Percentiles rank a stretch among this genome's conserved stretches.
These are phyloP conservation scores for Tremellales sp. DNA, from an alignment of 1,284 basidiomycete species.

Conservation along the genomic window DNA sequence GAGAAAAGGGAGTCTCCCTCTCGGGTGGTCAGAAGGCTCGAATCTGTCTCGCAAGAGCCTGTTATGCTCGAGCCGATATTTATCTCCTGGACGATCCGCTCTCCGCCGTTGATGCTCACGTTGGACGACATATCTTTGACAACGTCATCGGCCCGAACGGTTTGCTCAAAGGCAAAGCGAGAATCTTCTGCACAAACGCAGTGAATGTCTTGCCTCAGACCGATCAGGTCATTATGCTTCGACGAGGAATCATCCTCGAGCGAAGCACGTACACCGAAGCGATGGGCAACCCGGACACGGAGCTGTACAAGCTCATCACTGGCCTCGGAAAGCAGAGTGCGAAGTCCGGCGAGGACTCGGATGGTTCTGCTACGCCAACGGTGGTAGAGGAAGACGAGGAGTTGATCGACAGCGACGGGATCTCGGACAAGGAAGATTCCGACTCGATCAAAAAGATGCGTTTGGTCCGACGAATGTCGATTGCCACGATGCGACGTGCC, in stretches of 20 bases:
- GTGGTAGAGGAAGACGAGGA: constrained; percentile 24
- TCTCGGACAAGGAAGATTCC: constrained; percentile 29
- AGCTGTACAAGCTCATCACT: constrained; percentile 72
- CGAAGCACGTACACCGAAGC: constrained; percentile 65
- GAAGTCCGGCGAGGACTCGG: constrained; percentile 45
- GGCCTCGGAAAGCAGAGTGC: constrained; percentile 52
- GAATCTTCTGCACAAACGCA: constrained; percentile 85
- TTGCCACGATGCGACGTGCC: constrained; percentile 41
- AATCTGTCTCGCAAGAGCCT: constrained; percentile 56
- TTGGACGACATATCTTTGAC: constrained; percentile 64
- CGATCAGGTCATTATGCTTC: constrained; percentile 74
- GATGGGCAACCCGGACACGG: constrained; percentile 61
- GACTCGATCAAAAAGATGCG: constrained; percentile 32
- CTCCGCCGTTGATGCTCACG: constrained; percentile 63
- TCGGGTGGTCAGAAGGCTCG: constrained; percentile 62
- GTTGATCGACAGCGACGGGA: constrained; percentile 25
- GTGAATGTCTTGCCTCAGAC: constrained; percentile 78
- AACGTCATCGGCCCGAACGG: constrained; percentile 86
- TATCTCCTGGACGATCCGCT: constrained; percentile 58
- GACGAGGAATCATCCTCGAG: constrained; percentile 80
- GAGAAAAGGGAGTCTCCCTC: constrained; percentile 56
- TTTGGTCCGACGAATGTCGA: constrained; percentile 30
- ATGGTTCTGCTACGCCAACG: constrained; percentile 50
- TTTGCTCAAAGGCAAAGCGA: constrained; percentile 75
- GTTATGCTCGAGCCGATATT: constrained; percentile 59